Conservation (phyloP, 768 basidiomycete species). For the Russula dissimulans region DNA sequence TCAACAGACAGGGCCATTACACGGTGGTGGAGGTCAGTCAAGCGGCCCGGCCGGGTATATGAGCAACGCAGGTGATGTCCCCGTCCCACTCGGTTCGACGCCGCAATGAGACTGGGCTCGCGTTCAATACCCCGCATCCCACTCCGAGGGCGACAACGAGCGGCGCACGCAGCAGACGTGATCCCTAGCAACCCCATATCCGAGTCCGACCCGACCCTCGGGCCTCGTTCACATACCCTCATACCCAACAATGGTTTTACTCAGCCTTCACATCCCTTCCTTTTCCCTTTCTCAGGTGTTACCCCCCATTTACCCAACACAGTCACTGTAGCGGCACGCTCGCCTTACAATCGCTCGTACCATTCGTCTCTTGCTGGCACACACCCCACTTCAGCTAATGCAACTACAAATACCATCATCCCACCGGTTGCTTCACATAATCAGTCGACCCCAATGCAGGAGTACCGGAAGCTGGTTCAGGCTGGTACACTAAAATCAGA, state of each 20-base stretch:
- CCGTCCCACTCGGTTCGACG: too few relatives aligned
- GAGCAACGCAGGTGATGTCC: too few relatives aligned
- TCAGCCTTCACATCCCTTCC: not conserved
- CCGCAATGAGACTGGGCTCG: too few relatives aligned
- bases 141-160: too few relatives aligned
- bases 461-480: slow-evolving; percentile 41
- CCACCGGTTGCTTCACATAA: not conserved
- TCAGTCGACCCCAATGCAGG: slow-evolving; percentile 26
- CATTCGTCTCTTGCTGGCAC: slow-evolving; percentile 5
- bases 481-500: slow-evolving; percentile 59
- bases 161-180: too few relatives aligned
- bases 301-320: not conserved
- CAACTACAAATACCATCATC: not conserved
- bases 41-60: too few relatives aligned
- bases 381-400: not conserved
- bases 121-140: too few relatives aligned
- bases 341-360: not conserved
- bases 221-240: not conserved
- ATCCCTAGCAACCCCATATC: too few relatives aligned
- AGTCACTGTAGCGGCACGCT: not conserved
- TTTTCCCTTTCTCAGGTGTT: not conserved
- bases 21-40: too few relatives aligned
- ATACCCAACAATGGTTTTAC: slow-evolving; percentile 1
- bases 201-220: too few relatives aligned
- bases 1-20: slow-evolving; percentile 1